Percentiles rank a stretch among this genome's conserved stretches.
Conservation (phyloP, 2,329 filamentous ascomycete genomes). For the Scedosporium boydii region DNA sequence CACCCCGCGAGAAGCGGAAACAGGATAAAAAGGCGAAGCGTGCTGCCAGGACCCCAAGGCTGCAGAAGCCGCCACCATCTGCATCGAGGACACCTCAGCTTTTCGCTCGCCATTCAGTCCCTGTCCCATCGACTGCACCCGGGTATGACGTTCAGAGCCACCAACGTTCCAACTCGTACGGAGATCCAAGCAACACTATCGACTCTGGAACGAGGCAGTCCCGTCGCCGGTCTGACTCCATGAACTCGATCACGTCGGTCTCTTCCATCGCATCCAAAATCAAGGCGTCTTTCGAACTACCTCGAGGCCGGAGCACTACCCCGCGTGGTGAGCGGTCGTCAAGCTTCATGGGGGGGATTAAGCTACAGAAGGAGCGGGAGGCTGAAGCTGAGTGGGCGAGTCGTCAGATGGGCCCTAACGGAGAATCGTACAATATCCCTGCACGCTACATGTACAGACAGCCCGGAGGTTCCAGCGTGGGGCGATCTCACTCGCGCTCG, state of each 20-base stretch:
- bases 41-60: neutral
- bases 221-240: neutral
- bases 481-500: neutral
- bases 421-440: neutral
- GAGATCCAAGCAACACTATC: neutral
- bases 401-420: neutral
- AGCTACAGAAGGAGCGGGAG: slow-evolving; percentile 1
- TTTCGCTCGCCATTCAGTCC: neutral
- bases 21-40: neutral
- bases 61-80: slow-evolving; percentile 2
- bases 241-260: neutral
- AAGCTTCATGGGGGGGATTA: slow-evolving; percentile 3
- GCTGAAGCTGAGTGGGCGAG: neutral
- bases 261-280: slow-evolving; percentile 2
- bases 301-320: neutral
- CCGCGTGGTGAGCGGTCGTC: neutral
- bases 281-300: neutral
- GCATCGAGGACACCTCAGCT: slow-evolving; percentile 5
- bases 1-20: neutral
- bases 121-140: neutral
- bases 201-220: neutral
- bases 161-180: neutral
- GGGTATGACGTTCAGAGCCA: neutral
- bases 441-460: slow-evolving; percentile 4
- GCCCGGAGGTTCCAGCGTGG: neutral